Evolutionary conservation across 2,329 filamentous ascomycete species (phyloP), one percentile per base, ranked within the genome.

Genomic region (Neocatenulostroma microsporum): DNA sequence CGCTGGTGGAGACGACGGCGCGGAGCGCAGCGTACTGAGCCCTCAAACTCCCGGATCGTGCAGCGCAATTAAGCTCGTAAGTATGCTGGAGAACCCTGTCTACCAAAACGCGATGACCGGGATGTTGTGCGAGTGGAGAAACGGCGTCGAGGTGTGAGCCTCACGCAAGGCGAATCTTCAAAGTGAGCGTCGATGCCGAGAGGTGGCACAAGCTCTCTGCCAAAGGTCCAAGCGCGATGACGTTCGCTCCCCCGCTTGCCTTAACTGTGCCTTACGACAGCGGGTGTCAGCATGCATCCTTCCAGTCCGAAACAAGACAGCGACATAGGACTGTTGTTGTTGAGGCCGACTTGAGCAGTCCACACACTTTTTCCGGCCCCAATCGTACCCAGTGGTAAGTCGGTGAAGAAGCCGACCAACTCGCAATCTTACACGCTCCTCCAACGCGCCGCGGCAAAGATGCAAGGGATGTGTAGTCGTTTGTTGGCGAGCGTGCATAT

Each of bases 1-100:
- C 39, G 33, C 20, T 40, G 38, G 26, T 31, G 44, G 36, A 28
- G 36, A 38, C 42, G 39, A 29, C 14, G 23, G 21, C 30, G 42
- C 41, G 43, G 37, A 41, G 40, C 40, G 46, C 39, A 30, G 44
- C 36, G 36, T 26, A 37, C 34, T 34, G 23, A 21, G 7, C 12
- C 5, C 11, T 27, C 33, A 26, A 30, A 29, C 21, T 24, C 26
- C 17, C 27, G 15, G 38, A 38, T 44, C 35, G 41, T 42, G 40
- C 40, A 37, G 33, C 17, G 15, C 44, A 33, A 28, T 34, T 36
- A 41, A 39, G 39, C 39, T 38, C 29, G 26, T 30, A 30, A 30
- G 25, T 14, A 34, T 28, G 30, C 33, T 29, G 36, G 30, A 30
- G 36, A 28, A 32, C 24, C 45, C 41, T 44, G 44, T 36, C 20